phyloP scores from a whole-genome alignment of 192 early-diverging fungal species.

The Coemansia sp. region DNA sequence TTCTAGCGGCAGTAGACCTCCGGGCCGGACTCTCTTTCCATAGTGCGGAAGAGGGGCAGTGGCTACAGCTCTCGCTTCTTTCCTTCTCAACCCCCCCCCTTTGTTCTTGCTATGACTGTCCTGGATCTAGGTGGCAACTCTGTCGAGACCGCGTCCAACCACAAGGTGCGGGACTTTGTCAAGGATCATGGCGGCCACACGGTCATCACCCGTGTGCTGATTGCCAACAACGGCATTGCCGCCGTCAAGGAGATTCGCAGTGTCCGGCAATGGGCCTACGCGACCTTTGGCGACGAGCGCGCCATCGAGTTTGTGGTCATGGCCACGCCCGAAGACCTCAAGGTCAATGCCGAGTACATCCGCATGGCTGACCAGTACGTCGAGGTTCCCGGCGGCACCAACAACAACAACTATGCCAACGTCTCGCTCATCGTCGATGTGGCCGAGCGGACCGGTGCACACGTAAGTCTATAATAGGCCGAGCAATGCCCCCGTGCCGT shows the following conservation, averaged over 20 bases:
- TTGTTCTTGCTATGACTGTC: background rate
- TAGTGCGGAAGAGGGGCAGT: background rate
- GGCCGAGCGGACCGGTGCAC: constrained; percentile 90
- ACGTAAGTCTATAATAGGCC: constrained; percentile 32
- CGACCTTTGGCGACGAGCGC: constrained; percentile 93
- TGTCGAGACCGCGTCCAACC: constrained; percentile 56
- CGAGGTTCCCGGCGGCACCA: constrained; percentile 94
- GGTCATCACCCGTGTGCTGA: constrained; percentile 89
- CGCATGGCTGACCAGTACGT: constrained; percentile 99
- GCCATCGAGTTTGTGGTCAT: constrained; percentile 96
- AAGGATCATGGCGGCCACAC: constrained; percentile 72
- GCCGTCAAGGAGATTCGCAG: constrained; percentile 99
- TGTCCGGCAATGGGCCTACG: constrained; percentile 96
- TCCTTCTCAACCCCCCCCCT: no score
- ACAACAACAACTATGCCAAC: constrained; percentile 99
- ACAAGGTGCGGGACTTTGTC: constrained; percentile 69
- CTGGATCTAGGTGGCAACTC: constrained; percentile 61
- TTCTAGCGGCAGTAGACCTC: background rate
- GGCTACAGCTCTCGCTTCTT: no score
- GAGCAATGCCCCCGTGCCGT: background rate
- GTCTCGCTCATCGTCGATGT: constrained; percentile 98
- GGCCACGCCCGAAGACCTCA: constrained; percentile 97
- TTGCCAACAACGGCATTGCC: constrained; percentile 99
- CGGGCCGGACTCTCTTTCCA: background rate
- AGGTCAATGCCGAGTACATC: constrained; percentile 97